A percentile compares a stretch with the other conserved stretches of the same genome.
Evolutionary conservation across 768 basidiomycete species (phyloP).

Genomic region (Mycena pura): DNA sequence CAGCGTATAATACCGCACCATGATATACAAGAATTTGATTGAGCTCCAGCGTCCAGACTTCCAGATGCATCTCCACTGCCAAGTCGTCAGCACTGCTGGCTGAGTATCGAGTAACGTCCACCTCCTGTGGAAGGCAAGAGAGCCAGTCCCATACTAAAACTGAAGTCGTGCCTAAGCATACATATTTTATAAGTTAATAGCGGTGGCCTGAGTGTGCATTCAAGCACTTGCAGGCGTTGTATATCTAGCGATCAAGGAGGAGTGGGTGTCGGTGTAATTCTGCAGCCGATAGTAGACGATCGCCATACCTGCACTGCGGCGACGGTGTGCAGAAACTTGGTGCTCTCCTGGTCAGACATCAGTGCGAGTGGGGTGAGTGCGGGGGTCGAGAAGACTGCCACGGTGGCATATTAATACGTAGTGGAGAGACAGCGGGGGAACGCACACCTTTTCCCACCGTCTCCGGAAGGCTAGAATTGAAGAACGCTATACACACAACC

Average conservation of each 20-base stretch:
- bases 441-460: too few species aligned
- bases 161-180: constrained; percentile 19
- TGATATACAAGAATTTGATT: constrained; percentile 20
- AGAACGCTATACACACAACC: too few species aligned
- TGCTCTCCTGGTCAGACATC: constrained; percentile 15
- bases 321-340: background rate
- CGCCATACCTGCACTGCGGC: constrained; percentile 15
- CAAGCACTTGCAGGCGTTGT: constrained; percentile 20
- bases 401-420: too few species aligned
- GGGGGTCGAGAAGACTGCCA: too few species aligned
- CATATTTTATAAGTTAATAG: background rate
- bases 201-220: background rate
- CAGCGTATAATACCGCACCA: constrained; percentile 25
- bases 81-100: background rate
- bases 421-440: too few species aligned
- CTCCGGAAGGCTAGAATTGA: too few species aligned
- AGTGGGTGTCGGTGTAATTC: background rate
- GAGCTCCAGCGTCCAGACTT: constrained; percentile 18
- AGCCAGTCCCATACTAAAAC: constrained; percentile 28
- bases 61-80: constrained; percentile 24
- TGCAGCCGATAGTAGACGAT: too few species aligned
- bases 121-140: constrained; percentile 27
- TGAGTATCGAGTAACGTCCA: background rate
- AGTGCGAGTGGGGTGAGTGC: too few species aligned
- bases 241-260: constrained; percentile 9